Conservation (phyloP, 257 asterid genomes). For the Echium plantagineum region DNA sequence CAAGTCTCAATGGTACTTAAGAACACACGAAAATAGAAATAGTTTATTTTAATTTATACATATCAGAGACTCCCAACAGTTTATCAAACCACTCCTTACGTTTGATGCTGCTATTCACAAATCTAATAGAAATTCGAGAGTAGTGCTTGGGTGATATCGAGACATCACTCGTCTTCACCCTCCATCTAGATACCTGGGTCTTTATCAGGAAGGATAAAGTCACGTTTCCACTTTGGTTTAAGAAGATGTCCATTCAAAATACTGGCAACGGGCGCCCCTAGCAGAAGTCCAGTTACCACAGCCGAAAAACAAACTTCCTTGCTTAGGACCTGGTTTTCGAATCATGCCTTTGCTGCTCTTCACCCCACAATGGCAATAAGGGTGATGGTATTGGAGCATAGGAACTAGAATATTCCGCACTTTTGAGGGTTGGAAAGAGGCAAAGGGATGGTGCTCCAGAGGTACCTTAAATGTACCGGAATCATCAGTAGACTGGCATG, state of each 20-base stretch:
- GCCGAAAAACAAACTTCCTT: constrained; percentile 67
- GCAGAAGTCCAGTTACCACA: constrained; percentile 84
- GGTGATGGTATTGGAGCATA: constrained; percentile 27
- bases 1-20: neutral
- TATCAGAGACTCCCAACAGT: neutral
- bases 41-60: neutral
- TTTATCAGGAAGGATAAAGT: neutral
- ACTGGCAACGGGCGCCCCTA: constrained; percentile 78
- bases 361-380: constrained; percentile 66
- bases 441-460: constrained; percentile 25
- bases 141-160: neutral
- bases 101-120: neutral
- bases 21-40: neutral
- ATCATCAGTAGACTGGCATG: constrained; percentile 29
- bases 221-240: constrained; percentile 14
- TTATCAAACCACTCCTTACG: neutral
- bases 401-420: constrained; percentile 26
- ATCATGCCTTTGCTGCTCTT: constrained; percentile 56
- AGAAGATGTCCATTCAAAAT: constrained; percentile 58
- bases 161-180: neutral
- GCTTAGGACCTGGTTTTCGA: constrained; percentile 74
- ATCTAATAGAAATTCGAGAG: neutral
- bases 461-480: constrained; percentile 37
- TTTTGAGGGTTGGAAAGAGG: constrained; percentile 39
- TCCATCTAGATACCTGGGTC: neutral